Evolutionary conservation across 345 rosid species (phyloP).

Genomic region (Eucalyptus viminalis): DNA sequence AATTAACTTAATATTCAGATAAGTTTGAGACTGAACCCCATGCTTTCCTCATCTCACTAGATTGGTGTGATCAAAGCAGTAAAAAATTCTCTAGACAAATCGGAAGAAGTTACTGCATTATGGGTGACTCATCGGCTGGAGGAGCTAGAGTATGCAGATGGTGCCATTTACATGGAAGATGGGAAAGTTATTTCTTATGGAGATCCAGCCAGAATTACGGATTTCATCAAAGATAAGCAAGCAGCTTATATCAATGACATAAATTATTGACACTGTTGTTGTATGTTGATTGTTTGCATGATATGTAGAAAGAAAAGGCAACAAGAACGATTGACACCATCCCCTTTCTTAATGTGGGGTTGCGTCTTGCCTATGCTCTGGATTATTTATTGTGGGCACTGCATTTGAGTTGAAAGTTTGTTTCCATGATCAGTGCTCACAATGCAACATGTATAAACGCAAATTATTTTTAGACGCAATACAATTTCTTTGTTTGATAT

Average conservation of each 20-base stretch:
- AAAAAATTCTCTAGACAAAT: conserved; percentile 37
- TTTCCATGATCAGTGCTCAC: background rate
- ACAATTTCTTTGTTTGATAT: background rate
- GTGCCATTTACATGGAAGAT: conserved; percentile 81
- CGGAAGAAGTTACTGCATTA: conserved; percentile 64
- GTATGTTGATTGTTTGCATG: background rate
- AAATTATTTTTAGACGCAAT: background rate
- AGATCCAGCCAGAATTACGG: conserved; percentile 39
- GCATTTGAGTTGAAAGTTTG: background rate
- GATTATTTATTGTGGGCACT: background rate
- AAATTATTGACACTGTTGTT: conserved; percentile 12
- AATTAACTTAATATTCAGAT: background rate
- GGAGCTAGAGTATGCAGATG: conserved; percentile 84
- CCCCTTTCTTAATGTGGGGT: background rate
- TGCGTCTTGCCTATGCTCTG: background rate
- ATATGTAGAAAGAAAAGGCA: background rate
- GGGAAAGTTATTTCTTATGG: conserved; percentile 66
- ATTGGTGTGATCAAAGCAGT: conserved; percentile 85
- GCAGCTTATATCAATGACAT: conserved; percentile 37
- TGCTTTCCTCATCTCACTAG: conserved; percentile 8
- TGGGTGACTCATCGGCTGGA: conserved; percentile 97
- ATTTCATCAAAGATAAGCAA: conserved; percentile 48
- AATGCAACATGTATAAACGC: background rate
- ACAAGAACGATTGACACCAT: background rate
- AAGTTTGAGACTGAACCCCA: background rate